Conservation (phyloP, 306 rosid species). For the Dalbergia cochinchinensis region DNA sequence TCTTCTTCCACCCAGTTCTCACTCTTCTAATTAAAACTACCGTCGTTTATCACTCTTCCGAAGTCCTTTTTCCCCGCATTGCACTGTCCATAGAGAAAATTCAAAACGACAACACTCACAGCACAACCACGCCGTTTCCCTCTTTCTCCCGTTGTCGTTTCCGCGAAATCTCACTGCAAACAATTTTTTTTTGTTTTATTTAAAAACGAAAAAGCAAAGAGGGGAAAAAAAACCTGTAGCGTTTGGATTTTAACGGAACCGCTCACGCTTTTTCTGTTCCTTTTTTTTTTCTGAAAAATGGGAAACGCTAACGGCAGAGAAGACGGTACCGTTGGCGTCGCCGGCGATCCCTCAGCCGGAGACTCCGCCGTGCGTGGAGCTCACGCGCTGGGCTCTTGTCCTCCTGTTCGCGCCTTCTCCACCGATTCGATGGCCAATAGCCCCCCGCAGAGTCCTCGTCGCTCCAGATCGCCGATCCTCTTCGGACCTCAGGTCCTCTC, state of each 20-base stretch:
- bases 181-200: too few relatives aligned
- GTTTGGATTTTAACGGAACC: neutral
- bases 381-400: constrained; percentile 54
- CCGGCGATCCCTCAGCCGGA: constrained; percentile 46
- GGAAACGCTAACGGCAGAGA: constrained; percentile 81
- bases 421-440: constrained; percentile 75
- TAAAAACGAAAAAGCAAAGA: neutral
- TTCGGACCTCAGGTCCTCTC: constrained; percentile 83
- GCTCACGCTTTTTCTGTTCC: neutral
- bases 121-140: constrained; percentile 10
- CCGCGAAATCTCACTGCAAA: neutral
- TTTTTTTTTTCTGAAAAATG: constrained; percentile 39
- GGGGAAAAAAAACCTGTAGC: neutral
- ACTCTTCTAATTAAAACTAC: neutral
- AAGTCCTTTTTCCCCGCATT: neutral
- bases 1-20: constrained; percentile 24
- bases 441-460: constrained; percentile 80
- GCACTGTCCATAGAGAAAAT: too few relatives aligned
- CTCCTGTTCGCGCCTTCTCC: constrained; percentile 55
- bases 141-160: neutral
- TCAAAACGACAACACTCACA: constrained; percentile 23
- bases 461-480: constrained; percentile 72
- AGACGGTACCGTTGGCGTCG: constrained; percentile 48
- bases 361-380: constrained; percentile 48
- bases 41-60: constrained; percentile 23